Evolutionary conservation across 257 asterid species (phyloP), one percentile per base, ranked within the genome.

Genomic region (Ligustrum vulgare): DNA sequence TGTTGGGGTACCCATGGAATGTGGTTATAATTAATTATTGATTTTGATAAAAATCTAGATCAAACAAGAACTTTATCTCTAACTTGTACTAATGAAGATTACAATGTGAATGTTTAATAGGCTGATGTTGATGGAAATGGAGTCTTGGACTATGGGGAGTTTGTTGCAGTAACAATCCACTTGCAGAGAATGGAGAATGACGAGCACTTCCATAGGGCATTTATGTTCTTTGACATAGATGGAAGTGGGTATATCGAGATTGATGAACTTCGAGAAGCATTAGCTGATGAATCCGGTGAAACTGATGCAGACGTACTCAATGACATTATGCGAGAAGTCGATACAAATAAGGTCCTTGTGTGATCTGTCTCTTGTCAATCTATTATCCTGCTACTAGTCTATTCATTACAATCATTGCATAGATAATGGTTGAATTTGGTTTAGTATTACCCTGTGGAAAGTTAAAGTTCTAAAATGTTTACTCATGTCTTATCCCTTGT

Each of bases 101-200:
- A 69, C 80, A 5, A 10, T 78, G 70, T 78, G 70, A 10, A 45
- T 72, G 60, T 67, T 33, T 39, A 25, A 77, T 67, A 93, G 98
- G 98, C 97, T 70, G 98, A 93, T 87, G 93, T 89, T 63, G 96
- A 93, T 84, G 97, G 97, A 66, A 91, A 91, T 47, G 98, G 98
- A 2, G 82, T 89, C 70, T 74, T 93, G 90, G 96, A 93, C 84
- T 93, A 88, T 58, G 96, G 98, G 33, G 98, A 93, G 86, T 93
- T 93, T 82, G 98, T 93, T 28, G 97, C 98, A 43, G 98, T 93
- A 47, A 90, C 94, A 51, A 89, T 93, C 80, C 98, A 93, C 89
- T 79, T 93, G 54, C 97, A 91, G 80, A 86, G 88, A 76, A 89
- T 93, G 89, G 97, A 91, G 86, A 93, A 90, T 60, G 96, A 93